phyloP scores from a whole-genome alignment of 1,284 basidiomycete species.

The Tylopilus sp. region DNA sequence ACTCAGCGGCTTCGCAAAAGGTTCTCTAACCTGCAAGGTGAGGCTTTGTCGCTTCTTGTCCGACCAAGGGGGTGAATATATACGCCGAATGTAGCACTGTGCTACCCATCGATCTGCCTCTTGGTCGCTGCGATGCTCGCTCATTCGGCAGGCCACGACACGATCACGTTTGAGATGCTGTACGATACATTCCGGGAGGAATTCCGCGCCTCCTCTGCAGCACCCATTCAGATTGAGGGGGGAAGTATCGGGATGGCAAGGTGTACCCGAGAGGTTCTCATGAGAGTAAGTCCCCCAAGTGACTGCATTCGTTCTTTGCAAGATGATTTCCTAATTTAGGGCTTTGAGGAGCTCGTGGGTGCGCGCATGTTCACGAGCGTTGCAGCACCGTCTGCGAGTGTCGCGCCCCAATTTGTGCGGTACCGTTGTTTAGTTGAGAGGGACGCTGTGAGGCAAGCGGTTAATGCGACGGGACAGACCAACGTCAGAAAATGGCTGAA shows the following conservation, averaged over 20 bases:
- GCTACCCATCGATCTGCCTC: conserved; percentile 72
- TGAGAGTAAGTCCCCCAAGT: conserved; percentile 46
- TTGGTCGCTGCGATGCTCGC: conserved; percentile 67
- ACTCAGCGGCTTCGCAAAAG: conserved; percentile 52
- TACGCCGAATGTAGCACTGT: conserved; percentile 43
- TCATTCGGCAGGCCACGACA: conserved; percentile 60
- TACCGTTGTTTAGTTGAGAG: conserved; percentile 60
- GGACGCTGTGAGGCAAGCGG: conserved; percentile 56
- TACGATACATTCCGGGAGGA: conserved; percentile 65
- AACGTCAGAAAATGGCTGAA: conserved; percentile 73
- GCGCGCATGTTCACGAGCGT: conserved; percentile 50
- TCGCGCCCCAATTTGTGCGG: conserved; percentile 60
- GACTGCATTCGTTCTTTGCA: conserved; percentile 1
- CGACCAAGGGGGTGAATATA: conserved; percentile 3
- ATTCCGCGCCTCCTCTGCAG: conserved; percentile 60
- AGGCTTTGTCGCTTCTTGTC: conserved; percentile 17
- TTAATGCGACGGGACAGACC: conserved; percentile 65
- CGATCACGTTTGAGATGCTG: conserved; percentile 78
- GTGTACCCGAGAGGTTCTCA: conserved; percentile 57
- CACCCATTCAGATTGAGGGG: conserved; percentile 70
- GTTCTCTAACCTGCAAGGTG: conserved; percentile 52
- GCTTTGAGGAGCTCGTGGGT: conserved; percentile 61
- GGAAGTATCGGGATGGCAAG: conserved; percentile 71
- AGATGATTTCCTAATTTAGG: conserved; percentile 38
- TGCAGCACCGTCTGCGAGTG: conserved; percentile 42